Conservation (phyloP, 2,329 filamentous ascomycete genomes). For the Penicillium sp. region DNA sequence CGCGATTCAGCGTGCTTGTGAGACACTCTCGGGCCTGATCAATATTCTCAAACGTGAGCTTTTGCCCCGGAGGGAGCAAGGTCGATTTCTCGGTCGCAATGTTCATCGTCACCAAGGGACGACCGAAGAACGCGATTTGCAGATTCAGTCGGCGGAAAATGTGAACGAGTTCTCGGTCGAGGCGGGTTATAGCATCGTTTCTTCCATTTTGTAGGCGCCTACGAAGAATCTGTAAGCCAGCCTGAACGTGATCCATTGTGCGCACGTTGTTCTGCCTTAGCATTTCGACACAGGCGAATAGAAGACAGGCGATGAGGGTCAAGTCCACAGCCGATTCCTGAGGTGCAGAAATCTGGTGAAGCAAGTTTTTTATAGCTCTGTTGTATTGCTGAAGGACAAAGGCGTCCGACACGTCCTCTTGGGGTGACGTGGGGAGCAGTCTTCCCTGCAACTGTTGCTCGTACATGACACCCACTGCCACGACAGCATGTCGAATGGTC, state of each 20-base stretch:
- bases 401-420: slow-evolving; percentile 13
- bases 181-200: background rate
- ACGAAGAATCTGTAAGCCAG: slow-evolving; percentile 21
- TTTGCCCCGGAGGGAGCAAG: background rate
- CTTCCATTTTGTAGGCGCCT: slow-evolving; percentile 1
- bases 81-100: slow-evolving; percentile 3
- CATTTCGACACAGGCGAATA: slow-evolving; percentile 26
- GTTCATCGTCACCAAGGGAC: slow-evolving; percentile 1
- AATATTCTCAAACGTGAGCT: slow-evolving; percentile 9
- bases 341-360: slow-evolving; percentile 29
- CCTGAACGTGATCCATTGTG: slow-evolving; percentile 23
- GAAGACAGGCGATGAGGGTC: slow-evolving; percentile 20
- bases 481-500: slow-evolving; percentile 50
- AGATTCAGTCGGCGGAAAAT: slow-evolving; percentile 22
- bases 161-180: slow-evolving; percentile 22
- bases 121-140: slow-evolving; percentile 7
- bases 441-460: slow-evolving; percentile 26
- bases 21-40: slow-evolving; percentile 14
- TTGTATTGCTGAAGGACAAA: slow-evolving; percentile 51
- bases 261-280: slow-evolving; percentile 15
- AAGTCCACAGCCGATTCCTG: slow-evolving; percentile 7
- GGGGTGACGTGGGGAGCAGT: background rate
- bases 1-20: slow-evolving; percentile 14
- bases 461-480: slow-evolving; percentile 52
- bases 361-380: slow-evolving; percentile 45